Evolutionary conservation across 139 green algal genomes (phyloP).

Genomic region (Trebouxia sp.): DNA sequence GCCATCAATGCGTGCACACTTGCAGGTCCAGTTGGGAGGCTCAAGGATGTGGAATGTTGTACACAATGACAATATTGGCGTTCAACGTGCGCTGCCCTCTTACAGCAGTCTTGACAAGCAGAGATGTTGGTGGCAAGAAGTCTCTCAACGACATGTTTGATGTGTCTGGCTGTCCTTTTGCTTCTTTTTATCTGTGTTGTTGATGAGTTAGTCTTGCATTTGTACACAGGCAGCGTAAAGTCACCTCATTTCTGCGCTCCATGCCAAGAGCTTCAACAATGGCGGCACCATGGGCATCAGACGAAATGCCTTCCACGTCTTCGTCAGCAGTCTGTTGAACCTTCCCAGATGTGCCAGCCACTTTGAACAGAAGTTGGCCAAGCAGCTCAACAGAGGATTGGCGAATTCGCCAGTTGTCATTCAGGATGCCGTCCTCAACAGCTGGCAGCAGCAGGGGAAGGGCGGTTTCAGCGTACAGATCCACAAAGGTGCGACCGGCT

Average conservation of each 20-base stretch:
- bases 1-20: too few relatives aligned
- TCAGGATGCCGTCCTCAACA: conserved; percentile 87
- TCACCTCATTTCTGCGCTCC: conserved; percentile 63
- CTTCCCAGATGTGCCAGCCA: conserved; percentile 88
- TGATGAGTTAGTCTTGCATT: too few relatives aligned
- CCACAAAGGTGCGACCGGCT: conserved; percentile 79
- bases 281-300: conserved; percentile 80
- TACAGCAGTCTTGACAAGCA: too few relatives aligned
- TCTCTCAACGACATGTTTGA: too few relatives aligned
- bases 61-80: too few relatives aligned
- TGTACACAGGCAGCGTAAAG: background rate
- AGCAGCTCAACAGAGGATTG: conserved; percentile 93
- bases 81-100: too few relatives aligned
- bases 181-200: too few relatives aligned
- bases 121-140: too few relatives aligned
- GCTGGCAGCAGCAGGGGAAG: conserved; percentile 86
- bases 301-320: conserved; percentile 90
- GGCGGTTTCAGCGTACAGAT: conserved; percentile 73
- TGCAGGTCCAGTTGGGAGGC: too few relatives aligned
- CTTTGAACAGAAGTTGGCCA: conserved; percentile 96
- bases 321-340: conserved; percentile 80
- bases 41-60: too few relatives aligned
- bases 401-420: conserved; percentile 93
- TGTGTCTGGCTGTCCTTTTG: too few relatives aligned
- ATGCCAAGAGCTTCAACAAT: conserved; percentile 80